Conservation (phyloP, 179 eudicot genomes). For the Spinacia oleracea region DNA sequence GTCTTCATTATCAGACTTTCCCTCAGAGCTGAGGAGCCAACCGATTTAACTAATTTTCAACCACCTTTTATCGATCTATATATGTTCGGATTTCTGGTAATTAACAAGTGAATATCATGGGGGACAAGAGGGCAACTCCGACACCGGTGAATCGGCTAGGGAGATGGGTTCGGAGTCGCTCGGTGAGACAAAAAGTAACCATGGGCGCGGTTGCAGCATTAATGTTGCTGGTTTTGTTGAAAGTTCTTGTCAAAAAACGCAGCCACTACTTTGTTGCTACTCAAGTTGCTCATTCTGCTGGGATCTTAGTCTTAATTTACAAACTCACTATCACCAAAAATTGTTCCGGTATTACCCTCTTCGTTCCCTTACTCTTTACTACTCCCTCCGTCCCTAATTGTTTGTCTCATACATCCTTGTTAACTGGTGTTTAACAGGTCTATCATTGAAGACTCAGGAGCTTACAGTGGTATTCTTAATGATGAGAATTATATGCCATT, state of each 20-base stretch:
- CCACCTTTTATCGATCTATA: not conserved
- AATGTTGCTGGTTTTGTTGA: constrained; percentile 43
- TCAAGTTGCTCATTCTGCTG: constrained; percentile 55
- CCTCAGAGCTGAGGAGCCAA: not conserved
- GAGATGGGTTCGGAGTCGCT: constrained; percentile 54
- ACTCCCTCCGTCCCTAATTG: no score
- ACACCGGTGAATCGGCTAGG: constrained; percentile 7
- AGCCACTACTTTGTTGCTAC: constrained; percentile 60
- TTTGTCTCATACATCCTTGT: not conserved
- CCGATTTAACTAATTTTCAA: not conserved
- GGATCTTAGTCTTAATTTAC: constrained; percentile 63
- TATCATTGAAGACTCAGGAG: constrained; percentile 82
- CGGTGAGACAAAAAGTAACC: constrained; percentile 49
- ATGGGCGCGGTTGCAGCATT: constrained; percentile 41
- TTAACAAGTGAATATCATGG: not conserved
- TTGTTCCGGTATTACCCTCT: constrained; percentile 54
- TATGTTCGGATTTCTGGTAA: not conserved
- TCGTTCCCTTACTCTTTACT: not conserved
- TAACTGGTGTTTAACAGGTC: constrained; percentile 49
- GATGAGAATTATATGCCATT: constrained; percentile 50
- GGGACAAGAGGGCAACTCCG: not conserved
- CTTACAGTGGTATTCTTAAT: constrained; percentile 70
- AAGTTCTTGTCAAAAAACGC: constrained; percentile 34
- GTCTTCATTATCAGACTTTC: not conserved
- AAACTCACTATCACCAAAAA: constrained; percentile 63